Percentiles rank a stretch among this genome's conserved stretches.
Conservation (phyloP, 73 alveolate species). For the Paramecium primaurelia region DNA sequence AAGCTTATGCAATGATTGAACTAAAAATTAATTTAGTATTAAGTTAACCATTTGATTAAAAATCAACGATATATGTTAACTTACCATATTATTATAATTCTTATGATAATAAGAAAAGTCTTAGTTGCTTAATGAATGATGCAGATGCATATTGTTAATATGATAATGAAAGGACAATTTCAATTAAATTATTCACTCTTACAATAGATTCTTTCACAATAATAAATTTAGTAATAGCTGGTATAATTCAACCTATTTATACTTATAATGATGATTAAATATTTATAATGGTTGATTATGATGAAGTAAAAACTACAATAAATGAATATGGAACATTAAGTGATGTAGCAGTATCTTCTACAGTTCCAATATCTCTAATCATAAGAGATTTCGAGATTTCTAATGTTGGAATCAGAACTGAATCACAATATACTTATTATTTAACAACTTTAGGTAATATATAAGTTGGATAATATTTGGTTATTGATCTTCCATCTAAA, state of each 20-base stretch:
- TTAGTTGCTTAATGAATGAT: background rate
- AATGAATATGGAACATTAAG: background rate
- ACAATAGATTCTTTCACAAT: background rate
- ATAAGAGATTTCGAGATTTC: background rate
- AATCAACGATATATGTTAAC: background rate
- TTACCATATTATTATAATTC: conserved; percentile 21
- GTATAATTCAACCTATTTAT: background rate
- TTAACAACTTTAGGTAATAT: background rate
- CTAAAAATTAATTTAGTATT: background rate
- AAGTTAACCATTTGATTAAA: background rate
- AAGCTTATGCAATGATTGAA: background rate
- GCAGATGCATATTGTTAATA: conserved; percentile 19
- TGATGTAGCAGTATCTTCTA: background rate
- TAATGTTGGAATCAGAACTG: background rate
- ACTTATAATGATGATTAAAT: background rate
- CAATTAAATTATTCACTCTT: background rate
- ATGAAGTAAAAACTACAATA: background rate
- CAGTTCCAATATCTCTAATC: background rate
- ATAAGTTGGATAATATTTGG: background rate
- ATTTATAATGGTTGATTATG: conserved; percentile 2
- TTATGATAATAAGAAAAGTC: background rate
- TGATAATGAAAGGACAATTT: background rate
- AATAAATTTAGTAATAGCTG: background rate
- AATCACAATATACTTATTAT: background rate
- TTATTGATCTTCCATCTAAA: background rate